These are phyloP conservation scores for Ceratocystiopsis minuta DNA, from an alignment of 2,329 filamentous ascomycete genomes.

Conservation along the genomic window DNA sequence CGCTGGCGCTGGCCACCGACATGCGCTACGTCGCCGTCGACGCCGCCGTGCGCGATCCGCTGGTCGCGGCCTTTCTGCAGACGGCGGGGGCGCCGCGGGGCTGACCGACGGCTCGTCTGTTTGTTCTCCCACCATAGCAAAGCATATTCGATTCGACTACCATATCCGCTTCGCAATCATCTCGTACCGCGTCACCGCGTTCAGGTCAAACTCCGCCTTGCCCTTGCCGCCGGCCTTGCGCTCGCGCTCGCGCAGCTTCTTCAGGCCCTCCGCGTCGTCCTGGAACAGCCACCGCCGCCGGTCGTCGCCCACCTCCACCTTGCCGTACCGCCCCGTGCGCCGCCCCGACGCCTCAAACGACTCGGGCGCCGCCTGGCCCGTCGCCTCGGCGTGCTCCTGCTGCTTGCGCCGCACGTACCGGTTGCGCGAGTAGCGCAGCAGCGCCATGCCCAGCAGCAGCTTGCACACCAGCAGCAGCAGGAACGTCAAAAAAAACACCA, in stretches of 20 bases:
- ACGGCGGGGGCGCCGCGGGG: constrained; percentile 39
- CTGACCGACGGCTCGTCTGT: no score
- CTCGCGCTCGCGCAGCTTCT: constrained; percentile 42
- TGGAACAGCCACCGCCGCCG: constrained; percentile 71
- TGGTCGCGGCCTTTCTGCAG: constrained; percentile 49
- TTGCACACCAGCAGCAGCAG: constrained; percentile 72
- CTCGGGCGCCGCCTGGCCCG: constrained; percentile 29
- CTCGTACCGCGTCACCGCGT: constrained; percentile 61
- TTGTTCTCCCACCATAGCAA: no score
- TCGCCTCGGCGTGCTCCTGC: constrained; percentile 35
- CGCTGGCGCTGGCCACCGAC: constrained; percentile 44
- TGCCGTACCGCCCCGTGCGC: constrained; percentile 63
- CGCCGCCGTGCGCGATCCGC: constrained; percentile 37
- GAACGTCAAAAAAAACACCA: constrained; percentile 73
- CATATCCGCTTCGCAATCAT: constrained; percentile 97
- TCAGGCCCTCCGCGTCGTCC: constrained; percentile 59
- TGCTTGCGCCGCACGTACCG: constrained; percentile 69
- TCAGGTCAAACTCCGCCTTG: constrained; percentile 40
- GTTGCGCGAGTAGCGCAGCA: constrained; percentile 62
- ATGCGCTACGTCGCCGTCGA: constrained; percentile 53
- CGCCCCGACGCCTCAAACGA: constrained; percentile 53
- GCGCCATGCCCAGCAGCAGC: constrained; percentile 70
- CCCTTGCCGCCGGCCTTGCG: constrained; percentile 41
- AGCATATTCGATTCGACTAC: no score
- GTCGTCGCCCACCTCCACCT: constrained; percentile 79